A percentile compares a stretch with the other conserved stretches of the same genome.
These are phyloP conservation scores for Dothideomycetes sp. DNA, from an alignment of 2,329 filamentous ascomycete species.

Conservation along the genomic window DNA sequence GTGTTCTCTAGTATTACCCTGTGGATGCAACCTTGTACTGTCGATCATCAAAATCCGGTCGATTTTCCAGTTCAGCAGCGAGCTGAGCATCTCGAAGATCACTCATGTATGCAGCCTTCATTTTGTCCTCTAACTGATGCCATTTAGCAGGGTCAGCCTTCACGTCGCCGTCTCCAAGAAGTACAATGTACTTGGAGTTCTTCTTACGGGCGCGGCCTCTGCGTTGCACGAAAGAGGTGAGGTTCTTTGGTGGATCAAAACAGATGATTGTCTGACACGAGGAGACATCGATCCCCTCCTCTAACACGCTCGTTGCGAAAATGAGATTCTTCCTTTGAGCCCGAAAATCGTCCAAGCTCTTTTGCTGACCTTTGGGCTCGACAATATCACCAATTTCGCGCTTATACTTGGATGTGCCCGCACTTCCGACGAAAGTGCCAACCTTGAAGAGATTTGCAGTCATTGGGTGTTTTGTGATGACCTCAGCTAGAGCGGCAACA, in stretches of 20 bases:
- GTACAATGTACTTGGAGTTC: conserved; percentile 44
- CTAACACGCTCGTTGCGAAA: conserved; percentile 46
- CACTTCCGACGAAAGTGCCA: conserved; percentile 43
- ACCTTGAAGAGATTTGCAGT: conserved; percentile 21
- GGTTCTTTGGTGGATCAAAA: conserved; percentile 49
- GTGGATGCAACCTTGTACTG: conserved; percentile 33
- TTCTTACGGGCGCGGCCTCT: conserved; percentile 51
- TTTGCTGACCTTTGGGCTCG: conserved; percentile 35
- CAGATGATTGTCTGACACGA: conserved; percentile 55
- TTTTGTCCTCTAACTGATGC: conserved; percentile 57
- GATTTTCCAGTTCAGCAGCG: conserved; percentile 38
- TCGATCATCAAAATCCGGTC: conserved; percentile 26
- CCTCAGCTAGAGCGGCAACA: conserved; percentile 29
- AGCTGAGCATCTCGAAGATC: conserved; percentile 42
- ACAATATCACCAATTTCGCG: conserved; percentile 38
- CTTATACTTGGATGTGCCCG: conserved; percentile 31
- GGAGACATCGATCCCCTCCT: conserved; percentile 52
- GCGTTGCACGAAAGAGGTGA: conserved; percentile 56
- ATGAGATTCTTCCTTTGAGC: conserved; percentile 45
- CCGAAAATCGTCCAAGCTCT: conserved; percentile 44
- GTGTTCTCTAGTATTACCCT: conserved; percentile 12
- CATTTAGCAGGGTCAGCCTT: conserved; percentile 39
- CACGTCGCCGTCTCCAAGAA: conserved; percentile 31
- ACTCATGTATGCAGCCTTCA: conserved; percentile 59
- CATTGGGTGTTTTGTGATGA: conserved; percentile 19